Base-by-base conservation (phyloP, 352 stramenopile genomes). In the Vaucheria bursata region DNA sequence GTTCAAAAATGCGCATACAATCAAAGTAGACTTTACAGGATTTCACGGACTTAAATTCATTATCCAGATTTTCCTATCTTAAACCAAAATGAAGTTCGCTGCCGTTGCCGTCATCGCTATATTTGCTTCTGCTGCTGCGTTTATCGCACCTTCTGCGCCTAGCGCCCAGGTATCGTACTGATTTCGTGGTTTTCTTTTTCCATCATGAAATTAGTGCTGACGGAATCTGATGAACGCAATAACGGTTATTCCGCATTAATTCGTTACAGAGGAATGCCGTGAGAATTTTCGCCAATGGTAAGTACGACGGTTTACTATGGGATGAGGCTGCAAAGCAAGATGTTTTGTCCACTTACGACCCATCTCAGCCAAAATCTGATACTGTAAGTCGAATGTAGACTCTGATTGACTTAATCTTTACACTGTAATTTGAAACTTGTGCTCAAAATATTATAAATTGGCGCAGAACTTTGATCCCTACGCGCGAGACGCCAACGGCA, bases 251-350 rank as follows among this genome's bases (percentile, higher is more conserved):
- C n/a, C n/a, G n/a, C n/a, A n/a, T 69, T 38, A 38, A 6, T 29
- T 12, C 39, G 12, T 50, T 4, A 38, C 59, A 69, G 59, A 34
- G 5, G 29, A 5, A 8, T 29, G 6, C 29, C 4, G 12, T 38
- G 29, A 18, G 4, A 8, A 8, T 69, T 4, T 69, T 66, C 64
- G 74, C 12, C 31, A 8, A 29, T 7, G 75, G 75, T 40, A 80
- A 80, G 66, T 80, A 80, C 75, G 75, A 80, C 35, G 75, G 75
- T 34, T 53, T 79, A 69, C 37, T 80, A 49, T 80, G 75, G 75
- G 75, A 80, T 29, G 65, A 80, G 34, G 75, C 75, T 33, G 75
- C 75, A 37, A 80, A 80, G 75, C 33, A 80, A 6, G 75, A 80
- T 37, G 75, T 80, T 1, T n/a, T 40, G 25, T 80, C 75, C 32